A percentile compares a stretch with the other conserved stretches of the same genome.
Evolutionary conservation across 345 rosid genomes (phyloP).

Genomic region (Aegle marmelos): DNA sequence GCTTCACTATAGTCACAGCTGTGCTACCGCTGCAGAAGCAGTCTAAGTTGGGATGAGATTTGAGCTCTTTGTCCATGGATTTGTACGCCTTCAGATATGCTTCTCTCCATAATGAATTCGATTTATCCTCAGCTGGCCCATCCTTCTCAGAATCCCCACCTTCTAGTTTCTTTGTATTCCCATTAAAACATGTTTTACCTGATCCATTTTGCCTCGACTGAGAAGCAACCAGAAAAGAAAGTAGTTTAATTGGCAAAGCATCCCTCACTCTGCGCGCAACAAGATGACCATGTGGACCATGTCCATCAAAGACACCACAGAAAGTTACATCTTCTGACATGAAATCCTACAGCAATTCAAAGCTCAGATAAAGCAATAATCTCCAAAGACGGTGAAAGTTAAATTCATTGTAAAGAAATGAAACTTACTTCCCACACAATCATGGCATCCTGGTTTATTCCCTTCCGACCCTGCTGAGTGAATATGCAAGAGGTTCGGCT

Average conservation of each 20-base stretch:
- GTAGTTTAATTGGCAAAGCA: slow-evolving; percentile 72
- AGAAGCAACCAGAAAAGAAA: slow-evolving; percentile 53
- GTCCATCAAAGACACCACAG: slow-evolving; percentile 98
- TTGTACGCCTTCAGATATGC: slow-evolving; percentile 84
- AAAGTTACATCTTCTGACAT: slow-evolving; percentile 83
- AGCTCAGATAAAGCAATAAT: slow-evolving; percentile 11
- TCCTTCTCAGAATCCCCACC: slow-evolving; percentile 48
- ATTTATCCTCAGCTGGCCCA: slow-evolving; percentile 44
- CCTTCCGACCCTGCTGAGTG: slow-evolving; percentile 98
- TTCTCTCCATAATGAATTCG: slow-evolving; percentile 77
- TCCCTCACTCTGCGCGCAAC: slow-evolving; percentile 98
- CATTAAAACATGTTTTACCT: slow-evolving; percentile 47
- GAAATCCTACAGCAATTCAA: slow-evolving; percentile 65
- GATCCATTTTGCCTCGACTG: slow-evolving; percentile 53
- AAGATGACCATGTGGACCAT: slow-evolving; percentile 98
- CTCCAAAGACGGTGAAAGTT: slow-evolving; percentile 13
- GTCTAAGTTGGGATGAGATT: slow-evolving; percentile 89
- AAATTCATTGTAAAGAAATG: slow-evolving; percentile 15
- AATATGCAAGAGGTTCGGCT: slow-evolving; percentile 83
- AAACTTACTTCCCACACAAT: slow-evolving; percentile 97
- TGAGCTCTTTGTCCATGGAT: slow-evolving; percentile 96
- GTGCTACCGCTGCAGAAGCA: slow-evolving; percentile 99
- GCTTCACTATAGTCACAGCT: slow-evolving; percentile 83
- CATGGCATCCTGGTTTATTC: slow-evolving; percentile 97
- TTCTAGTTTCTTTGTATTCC: slow-evolving; percentile 45